A percentile compares a stretch with the other conserved stretches of the same genome.
These are phyloP conservation scores for Metschnikowia sp. DNA, from an alignment of 805 yeast genomes.

Conservation along the genomic window DNA sequence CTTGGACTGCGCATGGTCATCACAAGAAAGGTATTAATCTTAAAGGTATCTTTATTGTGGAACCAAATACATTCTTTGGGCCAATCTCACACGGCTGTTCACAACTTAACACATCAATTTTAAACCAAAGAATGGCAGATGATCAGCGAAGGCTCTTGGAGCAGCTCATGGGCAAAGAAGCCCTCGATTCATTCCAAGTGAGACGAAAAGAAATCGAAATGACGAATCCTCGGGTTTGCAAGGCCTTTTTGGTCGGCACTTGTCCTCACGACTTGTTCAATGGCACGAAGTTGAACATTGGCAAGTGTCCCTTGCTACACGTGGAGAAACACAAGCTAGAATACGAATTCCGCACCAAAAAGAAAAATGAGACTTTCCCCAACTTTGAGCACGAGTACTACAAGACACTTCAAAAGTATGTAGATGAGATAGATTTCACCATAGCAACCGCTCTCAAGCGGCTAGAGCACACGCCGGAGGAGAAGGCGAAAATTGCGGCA, in stretches of 20 bases:
- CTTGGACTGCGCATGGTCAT: no score
- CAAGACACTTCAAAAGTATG: slow-evolving; percentile 49
- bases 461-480: slow-evolving; percentile 73
- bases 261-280: slow-evolving; percentile 83
- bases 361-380: slow-evolving; percentile 44
- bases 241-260: slow-evolving; percentile 74
- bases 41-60: no score
- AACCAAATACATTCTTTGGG: no score
- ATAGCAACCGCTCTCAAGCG: slow-evolving; percentile 60
- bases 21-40: no score
- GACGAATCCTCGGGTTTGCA: slow-evolving; percentile 59
- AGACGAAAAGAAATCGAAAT: slow-evolving; percentile 39
- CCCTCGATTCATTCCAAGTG: slow-evolving; percentile 32
- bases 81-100: neutral
- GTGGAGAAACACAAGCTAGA: slow-evolving; percentile 68
- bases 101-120: neutral
- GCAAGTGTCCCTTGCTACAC: slow-evolving; percentile 75
- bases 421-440: slow-evolving; percentile 64
- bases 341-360: slow-evolving; percentile 51
- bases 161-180: slow-evolving; percentile 74
- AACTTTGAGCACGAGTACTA: slow-evolving; percentile 50
- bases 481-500: slow-evolving; percentile 53
- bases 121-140: slow-evolving; percentile 44
- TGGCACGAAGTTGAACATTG: slow-evolving; percentile 80
- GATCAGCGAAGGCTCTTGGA: slow-evolving; percentile 74